phyloP scores from a whole-genome alignment of 805 yeast genomes.

The Candida vartiovaarae region DNA sequence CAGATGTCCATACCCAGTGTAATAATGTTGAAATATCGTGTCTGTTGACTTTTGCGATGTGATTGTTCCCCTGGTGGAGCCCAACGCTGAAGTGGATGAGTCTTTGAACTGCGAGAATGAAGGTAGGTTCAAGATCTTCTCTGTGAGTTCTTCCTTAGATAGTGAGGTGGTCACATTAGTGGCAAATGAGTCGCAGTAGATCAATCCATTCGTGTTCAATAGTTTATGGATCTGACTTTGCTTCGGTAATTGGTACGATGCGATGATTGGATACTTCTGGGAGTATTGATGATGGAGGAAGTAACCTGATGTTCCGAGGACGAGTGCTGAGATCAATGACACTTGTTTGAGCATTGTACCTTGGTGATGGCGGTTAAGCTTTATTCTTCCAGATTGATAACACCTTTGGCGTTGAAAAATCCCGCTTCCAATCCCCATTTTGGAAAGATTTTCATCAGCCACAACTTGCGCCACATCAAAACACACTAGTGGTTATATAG shows the following conservation, averaged over 20 bases:
- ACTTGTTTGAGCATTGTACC: conserved; percentile 1
- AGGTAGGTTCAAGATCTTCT: neutral
- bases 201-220: conserved; percentile 11
- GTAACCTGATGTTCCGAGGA: conserved; percentile 11
- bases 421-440: too few relatives aligned
- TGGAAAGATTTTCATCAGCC: neutral
- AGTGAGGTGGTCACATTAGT: conserved; percentile 2
- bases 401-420: too few relatives aligned
- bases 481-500: neutral
- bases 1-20: conserved; percentile 8
- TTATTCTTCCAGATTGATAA: too few relatives aligned
- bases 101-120: neutral
- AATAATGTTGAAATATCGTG: conserved; percentile 2
- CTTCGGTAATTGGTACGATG: conserved; percentile 14
- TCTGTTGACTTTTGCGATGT: neutral
- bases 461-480: neutral
- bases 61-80: neutral
- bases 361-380: too few relatives aligned
- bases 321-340: conserved; percentile 9
- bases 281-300: conserved; percentile 11
- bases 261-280: conserved; percentile 14
- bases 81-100: neutral
- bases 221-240: conserved; percentile 6
- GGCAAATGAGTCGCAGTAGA: conserved; percentile 18
- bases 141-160: neutral